phyloP scores from a whole-genome alignment of 1,284 basidiomycete species.

The Singerocomus inundabilis region DNA sequence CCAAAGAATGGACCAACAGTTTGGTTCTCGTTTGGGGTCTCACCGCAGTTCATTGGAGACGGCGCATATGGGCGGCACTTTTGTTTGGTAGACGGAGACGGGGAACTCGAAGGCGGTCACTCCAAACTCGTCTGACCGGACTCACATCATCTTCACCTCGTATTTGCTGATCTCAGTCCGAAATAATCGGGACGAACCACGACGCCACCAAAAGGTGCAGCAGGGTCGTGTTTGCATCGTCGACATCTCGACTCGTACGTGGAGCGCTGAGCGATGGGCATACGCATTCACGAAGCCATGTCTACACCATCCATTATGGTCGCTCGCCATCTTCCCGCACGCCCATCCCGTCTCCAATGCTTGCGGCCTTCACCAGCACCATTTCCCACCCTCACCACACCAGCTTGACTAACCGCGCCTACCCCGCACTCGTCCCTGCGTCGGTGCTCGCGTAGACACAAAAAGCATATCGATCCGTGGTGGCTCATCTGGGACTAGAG shows the following conservation, averaged over 20 bases:
- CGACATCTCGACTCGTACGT: no score
- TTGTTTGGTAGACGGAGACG: background rate
- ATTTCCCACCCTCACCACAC: slow-evolving; percentile 21
- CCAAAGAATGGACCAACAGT: no score
- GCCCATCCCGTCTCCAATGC: slow-evolving; percentile 2
- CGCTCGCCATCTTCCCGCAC: background rate
- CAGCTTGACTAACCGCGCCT: slow-evolving; percentile 8
- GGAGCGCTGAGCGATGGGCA: no score
- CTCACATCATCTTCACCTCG: no score
- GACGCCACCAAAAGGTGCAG: background rate
- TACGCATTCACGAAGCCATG: slow-evolving; percentile 9
- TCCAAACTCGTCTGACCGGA: background rate
- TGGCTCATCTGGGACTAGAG: slow-evolving; percentile 10
- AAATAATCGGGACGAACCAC: background rate
- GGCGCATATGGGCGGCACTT: background rate
- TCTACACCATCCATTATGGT: slow-evolving; percentile 13
- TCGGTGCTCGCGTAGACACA: slow-evolving; percentile 3
- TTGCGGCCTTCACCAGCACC: slow-evolving; percentile 15
- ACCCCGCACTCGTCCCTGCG: background rate
- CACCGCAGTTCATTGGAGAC: no score
- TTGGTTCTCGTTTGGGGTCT: no score
- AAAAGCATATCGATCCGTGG: slow-evolving; percentile 14
- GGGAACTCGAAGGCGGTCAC: background rate
- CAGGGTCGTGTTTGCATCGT: background rate
- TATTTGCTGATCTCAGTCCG: background rate